Conservation (phyloP, 108 stramenopile genomes). For the Pseudonitzschia multiseries region DNA sequence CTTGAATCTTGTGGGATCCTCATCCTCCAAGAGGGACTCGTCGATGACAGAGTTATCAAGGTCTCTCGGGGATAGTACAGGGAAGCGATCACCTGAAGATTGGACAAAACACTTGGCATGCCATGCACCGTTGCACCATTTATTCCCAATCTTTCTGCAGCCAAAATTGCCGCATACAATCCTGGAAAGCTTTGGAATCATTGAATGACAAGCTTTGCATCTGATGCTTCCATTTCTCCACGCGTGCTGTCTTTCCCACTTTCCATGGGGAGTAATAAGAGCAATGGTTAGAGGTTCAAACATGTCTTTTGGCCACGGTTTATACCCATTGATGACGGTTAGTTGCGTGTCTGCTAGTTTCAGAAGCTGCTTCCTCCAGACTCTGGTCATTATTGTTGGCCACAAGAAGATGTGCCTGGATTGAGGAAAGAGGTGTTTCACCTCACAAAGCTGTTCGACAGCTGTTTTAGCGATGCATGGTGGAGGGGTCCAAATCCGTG, state of each 20-base stretch:
- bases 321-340: slow-evolving; percentile 14
- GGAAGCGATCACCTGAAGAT: slow-evolving; percentile 1
- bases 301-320: slow-evolving; percentile 18
- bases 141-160: slow-evolving; percentile 12
- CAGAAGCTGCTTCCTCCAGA: slow-evolving; percentile 32
- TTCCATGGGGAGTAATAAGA: slow-evolving; percentile 46
- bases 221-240: slow-evolving; percentile 17
- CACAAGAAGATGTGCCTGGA: slow-evolving; percentile 37
- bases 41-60: not conserved
- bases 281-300: slow-evolving; percentile 40
- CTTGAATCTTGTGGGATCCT: slow-evolving; percentile 21
- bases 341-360: slow-evolving; percentile 30
- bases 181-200: slow-evolving; percentile 18
- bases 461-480: slow-evolving; percentile 35
- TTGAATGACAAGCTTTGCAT: slow-evolving; percentile 38
- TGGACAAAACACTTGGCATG: slow-evolving; percentile 37
- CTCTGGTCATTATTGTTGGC: slow-evolving; percentile 42
- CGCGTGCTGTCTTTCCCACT: not conserved
- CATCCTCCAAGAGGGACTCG: not conserved
- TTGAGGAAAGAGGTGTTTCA: slow-evolving; percentile 29
- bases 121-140: slow-evolving; percentile 36
- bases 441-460: slow-evolving; percentile 31
- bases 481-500: slow-evolving; percentile 36
- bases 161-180: slow-evolving; percentile 54
- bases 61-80: not conserved